Base-by-base conservation (phyloP, 345 rosid species). In the Eucalyptus polybractea region DNA sequence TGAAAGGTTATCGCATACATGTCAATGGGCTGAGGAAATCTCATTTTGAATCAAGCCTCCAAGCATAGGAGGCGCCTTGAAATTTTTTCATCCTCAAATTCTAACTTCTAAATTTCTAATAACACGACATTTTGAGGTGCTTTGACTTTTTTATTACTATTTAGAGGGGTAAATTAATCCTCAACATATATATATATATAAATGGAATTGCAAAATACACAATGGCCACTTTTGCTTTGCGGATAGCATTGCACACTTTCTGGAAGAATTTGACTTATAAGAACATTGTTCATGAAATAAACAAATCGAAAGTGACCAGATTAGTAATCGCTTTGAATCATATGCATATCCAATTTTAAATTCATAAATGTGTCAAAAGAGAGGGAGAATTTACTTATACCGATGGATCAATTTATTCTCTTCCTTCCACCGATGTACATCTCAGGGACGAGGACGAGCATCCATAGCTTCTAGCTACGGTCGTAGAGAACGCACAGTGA, bases 361-460 rank as follows among this genome's bases (percentile, higher is more conserved):
- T 81, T 45, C 33, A 25, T 22, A 51, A 54, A 31, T 19, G 13
- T 37, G 27, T 11, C 3, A n/a, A 87, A n/a, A 54, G 24, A 87
- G 31, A 17, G n/a, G 49, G 69, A 1, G n/a, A 33, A 22, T 24
- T 31, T 24, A 1, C n/a, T 56, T 29, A 19, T 40, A 37, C 13
- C 2, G 25, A 44, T 14, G 81, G 17, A 33, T 76, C 24, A 22
- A 51, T 56, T 58, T 86, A 80, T 37, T 88, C 89, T 50, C n/a
- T 81, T 89, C 88, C 76, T 80, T 13, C 88, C 89, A 21, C 89
- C 91, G 13, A 91, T 87, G n/a, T 53, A 6, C 14, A 90, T 69
- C 16, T 88, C 31, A 15, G 80, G 91, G 44, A 90, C 6, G 50
- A 89, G 93, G n/a, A 89, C 67, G 49, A 92, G 89, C 86, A 92